A percentile compares a stretch with the other conserved stretches of the same genome.
Evolutionary conservation across 805 yeast species (phyloP).

Genomic region (Debaryomyces prosopidis): DNA sequence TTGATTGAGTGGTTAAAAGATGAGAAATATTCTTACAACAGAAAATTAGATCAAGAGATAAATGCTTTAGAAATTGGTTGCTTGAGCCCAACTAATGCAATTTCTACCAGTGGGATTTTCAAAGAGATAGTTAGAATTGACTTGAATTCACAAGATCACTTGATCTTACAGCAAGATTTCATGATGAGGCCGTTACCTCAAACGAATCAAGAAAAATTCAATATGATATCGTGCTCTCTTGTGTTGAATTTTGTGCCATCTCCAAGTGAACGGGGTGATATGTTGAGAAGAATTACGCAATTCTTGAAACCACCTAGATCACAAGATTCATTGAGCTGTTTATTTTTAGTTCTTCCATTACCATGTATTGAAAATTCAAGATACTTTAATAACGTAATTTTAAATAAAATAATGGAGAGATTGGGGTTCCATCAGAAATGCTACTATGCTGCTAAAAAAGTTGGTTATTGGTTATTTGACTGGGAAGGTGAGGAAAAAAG

Average conservation of each 20-base stretch:
- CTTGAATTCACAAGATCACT: constrained; percentile 74
- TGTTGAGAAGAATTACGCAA: constrained; percentile 60
- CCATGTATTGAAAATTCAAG: constrained; percentile 87
- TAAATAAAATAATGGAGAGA: constrained; percentile 47
- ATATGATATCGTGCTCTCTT: constrained; percentile 76
- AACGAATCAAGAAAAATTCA: constrained; percentile 47
- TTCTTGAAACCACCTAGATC: constrained; percentile 48
- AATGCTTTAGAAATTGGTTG: constrained; percentile 83
- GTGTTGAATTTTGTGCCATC: constrained; percentile 88
- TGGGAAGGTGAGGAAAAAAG: constrained; percentile 37
- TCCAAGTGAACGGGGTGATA: constrained; percentile 68
- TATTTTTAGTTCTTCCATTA: constrained; percentile 83
- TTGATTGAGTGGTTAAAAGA: constrained; percentile 70
- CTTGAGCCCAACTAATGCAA: constrained; percentile 63
- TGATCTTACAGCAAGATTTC: constrained; percentile 77
- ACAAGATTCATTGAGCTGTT: constrained; percentile 25
- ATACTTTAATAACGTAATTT: constrained; percentile 54
- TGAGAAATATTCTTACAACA: constrained; percentile 6
- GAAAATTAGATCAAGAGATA: constrained; percentile 8
- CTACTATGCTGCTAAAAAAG: constrained; percentile 63
- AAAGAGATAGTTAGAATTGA: constrained; percentile 64
- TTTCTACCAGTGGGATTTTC: constrained; percentile 60
- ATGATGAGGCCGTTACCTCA: constrained; percentile 70
- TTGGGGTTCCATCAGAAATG: constrained; percentile 58
- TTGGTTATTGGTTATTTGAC: constrained; percentile 69